A percentile compares a stretch with the other conserved stretches of the same genome.
phyloP scores from a whole-genome alignment of 1,284 basidiomycete species.

The Naganishia sp. region DNA sequence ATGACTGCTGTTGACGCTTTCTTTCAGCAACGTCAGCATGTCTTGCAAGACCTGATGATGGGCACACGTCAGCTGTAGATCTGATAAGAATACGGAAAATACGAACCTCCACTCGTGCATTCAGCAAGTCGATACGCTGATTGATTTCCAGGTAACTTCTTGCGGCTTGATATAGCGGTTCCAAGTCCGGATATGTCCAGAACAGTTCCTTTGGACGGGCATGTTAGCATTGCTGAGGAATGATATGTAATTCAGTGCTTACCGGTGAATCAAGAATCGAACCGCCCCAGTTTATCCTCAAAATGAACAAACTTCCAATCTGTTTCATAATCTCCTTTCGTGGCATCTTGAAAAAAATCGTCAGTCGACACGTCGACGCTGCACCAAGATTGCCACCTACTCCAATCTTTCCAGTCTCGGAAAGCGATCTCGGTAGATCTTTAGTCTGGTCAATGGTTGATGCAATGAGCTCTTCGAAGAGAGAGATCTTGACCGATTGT shows the following conservation, averaged over 20 bases:
- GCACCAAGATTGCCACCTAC: conserved; percentile 54
- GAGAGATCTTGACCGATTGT: conserved; percentile 94
- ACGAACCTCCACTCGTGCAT: conserved; percentile 84
- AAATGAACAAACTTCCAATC: conserved; percentile 90
- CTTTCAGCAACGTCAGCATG: conserved; percentile 93
- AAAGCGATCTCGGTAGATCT: conserved; percentile 89
- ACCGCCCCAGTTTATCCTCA: conserved; percentile 93
- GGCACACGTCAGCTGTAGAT: conserved; percentile 10
- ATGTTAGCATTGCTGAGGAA: conserved; percentile 1
- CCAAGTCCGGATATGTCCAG: conserved; percentile 87
- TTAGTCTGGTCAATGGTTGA: conserved; percentile 95
- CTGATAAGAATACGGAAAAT: conserved; percentile 6
- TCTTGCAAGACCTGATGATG: conserved; percentile 79
- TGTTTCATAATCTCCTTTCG: conserved; percentile 90
- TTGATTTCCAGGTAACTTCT: conserved; percentile 92
- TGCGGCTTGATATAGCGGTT: conserved; percentile 91
- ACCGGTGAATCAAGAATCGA: conserved; percentile 93
- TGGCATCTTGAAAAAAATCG: conserved; percentile 49
- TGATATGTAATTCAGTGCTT: conserved; percentile 47
- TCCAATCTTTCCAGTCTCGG: conserved; percentile 90
- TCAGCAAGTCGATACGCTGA: conserved; percentile 88
- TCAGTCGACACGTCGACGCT: neutral
- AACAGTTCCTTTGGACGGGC: conserved; percentile 72
- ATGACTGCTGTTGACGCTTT: conserved; percentile 82
- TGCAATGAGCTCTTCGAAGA: conserved; percentile 91